These are phyloP conservation scores for Termitomyces sp. DNA, from an alignment of 1,284 basidiomycete species.

Conservation along the genomic window DNA sequence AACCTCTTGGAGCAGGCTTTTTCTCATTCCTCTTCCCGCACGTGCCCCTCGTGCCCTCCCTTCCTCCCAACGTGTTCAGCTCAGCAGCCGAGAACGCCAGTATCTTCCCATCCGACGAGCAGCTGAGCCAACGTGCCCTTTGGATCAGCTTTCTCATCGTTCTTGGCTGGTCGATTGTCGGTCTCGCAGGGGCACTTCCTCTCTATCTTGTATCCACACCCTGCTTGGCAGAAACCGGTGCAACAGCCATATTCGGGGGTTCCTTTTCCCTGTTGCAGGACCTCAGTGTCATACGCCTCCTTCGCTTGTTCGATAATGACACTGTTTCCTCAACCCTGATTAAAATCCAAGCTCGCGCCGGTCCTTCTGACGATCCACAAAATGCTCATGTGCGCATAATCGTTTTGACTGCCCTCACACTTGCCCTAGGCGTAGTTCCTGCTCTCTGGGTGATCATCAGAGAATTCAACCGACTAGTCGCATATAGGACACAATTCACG, in stretches of 20 bases:
- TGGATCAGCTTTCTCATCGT: slow-evolving; percentile 62
- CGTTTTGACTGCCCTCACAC: slow-evolving; percentile 55
- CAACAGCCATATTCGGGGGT: slow-evolving; percentile 46
- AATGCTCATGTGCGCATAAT: slow-evolving; percentile 58
- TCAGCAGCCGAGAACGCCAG: slow-evolving; percentile 42
- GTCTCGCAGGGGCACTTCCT: slow-evolving; percentile 62
- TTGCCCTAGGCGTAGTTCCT: slow-evolving; percentile 58
- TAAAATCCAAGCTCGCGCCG: slow-evolving; percentile 28
- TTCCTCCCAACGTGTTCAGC: slow-evolving; percentile 52
- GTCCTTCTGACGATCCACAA: slow-evolving; percentile 35
- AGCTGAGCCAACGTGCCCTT: slow-evolving; percentile 61
- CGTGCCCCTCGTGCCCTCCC: slow-evolving; percentile 58
- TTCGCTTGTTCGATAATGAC: slow-evolving; percentile 55
- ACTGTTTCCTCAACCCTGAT: slow-evolving; percentile 28
- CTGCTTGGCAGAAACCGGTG: slow-evolving; percentile 53
- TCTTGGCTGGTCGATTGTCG: slow-evolving; percentile 61
- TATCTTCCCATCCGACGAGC: slow-evolving; percentile 67
- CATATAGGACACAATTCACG: slow-evolving; percentile 55
- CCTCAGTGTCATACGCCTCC: slow-evolving; percentile 65
- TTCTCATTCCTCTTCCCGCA: slow-evolving; percentile 66
- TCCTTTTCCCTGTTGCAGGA: slow-evolving; percentile 67
- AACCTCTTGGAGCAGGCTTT: slow-evolving; percentile 49
- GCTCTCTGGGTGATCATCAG: slow-evolving; percentile 60
- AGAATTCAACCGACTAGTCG: slow-evolving; percentile 55
- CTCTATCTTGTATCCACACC: slow-evolving; percentile 65